Conservation (phyloP, 768 basidiomycete genomes). For the Suillus ampliporus region DNA sequence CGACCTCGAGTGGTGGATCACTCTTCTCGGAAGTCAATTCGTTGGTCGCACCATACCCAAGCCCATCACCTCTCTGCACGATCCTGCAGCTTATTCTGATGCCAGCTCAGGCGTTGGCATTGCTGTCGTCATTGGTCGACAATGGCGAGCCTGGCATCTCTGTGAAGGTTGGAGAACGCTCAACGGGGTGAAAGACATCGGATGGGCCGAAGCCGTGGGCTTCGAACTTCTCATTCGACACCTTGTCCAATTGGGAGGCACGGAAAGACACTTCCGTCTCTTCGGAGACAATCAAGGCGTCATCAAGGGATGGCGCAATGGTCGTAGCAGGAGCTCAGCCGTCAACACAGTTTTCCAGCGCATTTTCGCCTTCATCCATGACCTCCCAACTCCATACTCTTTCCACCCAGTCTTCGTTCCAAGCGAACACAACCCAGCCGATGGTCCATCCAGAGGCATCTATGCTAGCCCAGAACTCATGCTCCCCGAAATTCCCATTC, state of each 20-base stretch:
- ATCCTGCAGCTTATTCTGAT: no score
- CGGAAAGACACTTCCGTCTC: conserved; percentile 15
- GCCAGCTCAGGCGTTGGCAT: conserved; percentile 18
- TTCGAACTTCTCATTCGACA: conserved; percentile 18
- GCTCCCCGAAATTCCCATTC: conserved; percentile 39
- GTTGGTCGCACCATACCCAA: no score
- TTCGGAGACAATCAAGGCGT: neutral
- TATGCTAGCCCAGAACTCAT: conserved; percentile 27
- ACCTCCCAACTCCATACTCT: neutral
- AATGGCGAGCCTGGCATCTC: conserved; percentile 30
- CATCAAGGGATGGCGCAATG: conserved; percentile 10
- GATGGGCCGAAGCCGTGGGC: conserved; percentile 24
- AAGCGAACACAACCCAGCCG: conserved; percentile 45
- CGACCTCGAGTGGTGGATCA: no score
- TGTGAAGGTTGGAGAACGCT: conserved; percentile 13
- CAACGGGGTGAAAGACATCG: conserved; percentile 15
- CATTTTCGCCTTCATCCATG: neutral
- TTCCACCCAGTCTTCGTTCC: conserved; percentile 31
- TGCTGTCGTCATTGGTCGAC: conserved; percentile 18
- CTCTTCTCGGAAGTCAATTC: no score
- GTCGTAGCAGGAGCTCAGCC: no score
- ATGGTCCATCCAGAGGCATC: conserved; percentile 42
- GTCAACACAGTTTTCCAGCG: no score
- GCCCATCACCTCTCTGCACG: no score
- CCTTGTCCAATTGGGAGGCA: conserved; percentile 6